A percentile compares a stretch with the other conserved stretches of the same genome.
These are phyloP conservation scores for Cryptosporidium baileyi DNA, from an alignment of 169 alveolate species.

Conservation along the genomic window DNA sequence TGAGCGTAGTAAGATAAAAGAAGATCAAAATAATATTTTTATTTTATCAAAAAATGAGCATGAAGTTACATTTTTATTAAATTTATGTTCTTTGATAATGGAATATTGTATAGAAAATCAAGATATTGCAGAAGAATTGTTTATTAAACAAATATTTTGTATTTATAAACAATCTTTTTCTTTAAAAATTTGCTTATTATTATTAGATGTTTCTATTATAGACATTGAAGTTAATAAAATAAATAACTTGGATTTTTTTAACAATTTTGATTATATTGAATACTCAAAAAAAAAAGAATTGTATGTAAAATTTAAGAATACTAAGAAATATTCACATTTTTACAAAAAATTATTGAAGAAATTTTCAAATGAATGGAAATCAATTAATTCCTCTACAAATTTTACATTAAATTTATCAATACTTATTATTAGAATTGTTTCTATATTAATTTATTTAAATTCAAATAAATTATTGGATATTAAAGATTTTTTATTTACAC, in stretches of 20 bases:
- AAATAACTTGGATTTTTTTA: not conserved
- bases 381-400: not conserved
- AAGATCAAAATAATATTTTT: too few relatives aligned
- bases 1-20: too few relatives aligned
- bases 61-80: too few relatives aligned
- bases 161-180: not conserved
- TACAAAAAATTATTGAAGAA: not conserved
- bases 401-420: constrained; percentile 1
- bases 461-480: not conserved
- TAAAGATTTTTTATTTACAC: not conserved
- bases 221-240: too few relatives aligned
- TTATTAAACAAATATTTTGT: not conserved
- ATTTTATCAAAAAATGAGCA: too few relatives aligned
- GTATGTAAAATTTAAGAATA: not conserved
- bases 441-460: constrained; percentile 8
- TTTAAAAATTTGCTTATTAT: not conserved
- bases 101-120: not conserved
- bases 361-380: constrained; percentile 18
- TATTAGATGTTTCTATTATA: not conserved
- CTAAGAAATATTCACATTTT: not conserved
- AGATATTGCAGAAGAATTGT: not conserved
- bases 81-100: not conserved
- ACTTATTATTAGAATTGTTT: constrained; percentile 5
- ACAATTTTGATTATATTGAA: not conserved
- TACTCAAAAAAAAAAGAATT: not conserved